Evolutionary conservation across 208 protist species (phyloP).

Genomic region (Acanthamoeba lenticulata): DNA sequence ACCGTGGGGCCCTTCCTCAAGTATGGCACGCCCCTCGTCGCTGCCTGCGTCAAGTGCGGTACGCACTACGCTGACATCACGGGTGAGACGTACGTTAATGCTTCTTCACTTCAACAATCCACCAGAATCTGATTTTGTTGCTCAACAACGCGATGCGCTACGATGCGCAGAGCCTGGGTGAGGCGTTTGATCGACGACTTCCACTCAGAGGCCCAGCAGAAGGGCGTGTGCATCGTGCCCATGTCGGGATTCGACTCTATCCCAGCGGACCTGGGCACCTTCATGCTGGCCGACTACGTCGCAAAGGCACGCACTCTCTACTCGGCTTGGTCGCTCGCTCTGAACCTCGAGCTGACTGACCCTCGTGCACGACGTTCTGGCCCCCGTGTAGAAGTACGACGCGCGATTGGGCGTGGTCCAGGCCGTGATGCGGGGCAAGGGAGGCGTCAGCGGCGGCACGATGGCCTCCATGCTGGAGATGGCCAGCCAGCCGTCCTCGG

Average conservation of each 20-base stretch:
- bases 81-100: constrained; percentile 74
- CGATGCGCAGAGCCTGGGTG: constrained; percentile 73
- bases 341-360: background rate
- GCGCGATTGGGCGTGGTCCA: background rate
- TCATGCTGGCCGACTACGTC: constrained; percentile 46
- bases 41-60: constrained; percentile 73
- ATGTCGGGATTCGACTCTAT: constrained; percentile 81
- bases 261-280: constrained; percentile 72
- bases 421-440: background rate
- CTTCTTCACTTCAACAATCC: background rate
- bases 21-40: constrained; percentile 73
- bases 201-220: constrained; percentile 67
- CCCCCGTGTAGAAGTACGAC: constrained; percentile 13
- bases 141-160: background rate
- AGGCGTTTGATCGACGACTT: constrained; percentile 72
- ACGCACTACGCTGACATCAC: constrained; percentile 83
- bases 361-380: background rate
- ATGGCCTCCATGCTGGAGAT: constrained; percentile 36
- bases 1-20: constrained; percentile 73
- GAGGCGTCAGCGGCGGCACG: constrained; percentile 19
- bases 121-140: background rate
- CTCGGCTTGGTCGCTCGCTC: background rate
- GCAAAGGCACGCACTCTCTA: background rate
- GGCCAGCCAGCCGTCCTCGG: background rate
- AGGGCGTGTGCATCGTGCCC: constrained; percentile 76